Evolutionary conservation across 805 yeast species (phyloP).

Genomic region (Sugiyamaella lignohabitans): DNA sequence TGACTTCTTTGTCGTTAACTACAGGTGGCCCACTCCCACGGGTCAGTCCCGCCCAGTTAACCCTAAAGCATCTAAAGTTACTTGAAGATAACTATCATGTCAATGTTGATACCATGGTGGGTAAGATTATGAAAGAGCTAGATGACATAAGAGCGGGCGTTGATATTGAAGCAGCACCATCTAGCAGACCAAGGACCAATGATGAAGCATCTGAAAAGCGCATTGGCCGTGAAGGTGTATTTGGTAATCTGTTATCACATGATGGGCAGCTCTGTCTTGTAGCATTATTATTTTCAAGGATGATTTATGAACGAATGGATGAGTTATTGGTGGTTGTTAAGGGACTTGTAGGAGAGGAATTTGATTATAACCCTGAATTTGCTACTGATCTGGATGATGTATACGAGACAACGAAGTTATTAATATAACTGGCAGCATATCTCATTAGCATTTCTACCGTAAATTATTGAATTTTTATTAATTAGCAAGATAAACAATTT

Average conservation of each 20-base stretch:
- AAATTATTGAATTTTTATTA: too few relatives aligned
- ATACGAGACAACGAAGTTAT: neutral
- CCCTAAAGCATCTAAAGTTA: constrained; percentile 14
- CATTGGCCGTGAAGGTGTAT: neutral
- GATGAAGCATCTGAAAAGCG: neutral
- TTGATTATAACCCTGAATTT: constrained; percentile 19
- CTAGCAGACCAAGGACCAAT: neutral
- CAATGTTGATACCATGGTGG: neutral
- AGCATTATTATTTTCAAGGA: constrained; percentile 24
- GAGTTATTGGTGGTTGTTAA: constrained; percentile 27
- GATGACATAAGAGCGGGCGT: neutral
- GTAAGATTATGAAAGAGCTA: neutral
- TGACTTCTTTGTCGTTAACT: constrained; percentile 27
- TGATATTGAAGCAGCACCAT: neutral
- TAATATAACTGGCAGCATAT: neutral
- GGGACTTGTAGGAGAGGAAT: constrained; percentile 33
- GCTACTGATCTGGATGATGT: neutral
- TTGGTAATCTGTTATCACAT: constrained; percentile 5
- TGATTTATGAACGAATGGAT: constrained; percentile 30
- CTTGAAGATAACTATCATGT: constrained; percentile 6
- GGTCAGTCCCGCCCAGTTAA: constrained; percentile 28
- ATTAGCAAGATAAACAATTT: too few relatives aligned
- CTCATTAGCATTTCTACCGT: too few relatives aligned
- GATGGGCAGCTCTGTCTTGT: constrained; percentile 25
- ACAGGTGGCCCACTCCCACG: constrained; percentile 30